Conservation (phyloP, 352 stramenopile genomes). For the Phytopythium helicoides region DNA sequence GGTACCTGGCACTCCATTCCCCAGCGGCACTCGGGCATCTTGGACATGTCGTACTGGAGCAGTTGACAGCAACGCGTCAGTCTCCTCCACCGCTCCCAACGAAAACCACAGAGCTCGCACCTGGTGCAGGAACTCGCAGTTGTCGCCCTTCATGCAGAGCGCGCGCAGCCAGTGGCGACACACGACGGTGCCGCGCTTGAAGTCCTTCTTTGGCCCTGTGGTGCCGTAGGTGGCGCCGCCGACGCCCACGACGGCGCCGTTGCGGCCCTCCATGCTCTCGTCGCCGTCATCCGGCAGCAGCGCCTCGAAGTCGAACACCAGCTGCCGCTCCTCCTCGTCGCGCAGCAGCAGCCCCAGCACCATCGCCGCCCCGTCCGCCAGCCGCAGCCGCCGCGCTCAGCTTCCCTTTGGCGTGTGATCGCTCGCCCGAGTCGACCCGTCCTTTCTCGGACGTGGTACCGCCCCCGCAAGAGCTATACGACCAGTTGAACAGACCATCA, state of each 20-base stretch:
- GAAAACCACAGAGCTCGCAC: neutral
- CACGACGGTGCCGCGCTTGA: slow-evolving; percentile 94
- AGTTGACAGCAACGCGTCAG: neutral
- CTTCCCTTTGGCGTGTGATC: neutral
- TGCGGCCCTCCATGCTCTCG: slow-evolving; percentile 41
- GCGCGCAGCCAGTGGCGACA: slow-evolving; percentile 97
- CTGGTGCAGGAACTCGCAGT: slow-evolving; percentile 95
- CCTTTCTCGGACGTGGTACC: neutral
- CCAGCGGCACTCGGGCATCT: slow-evolving; percentile 97
- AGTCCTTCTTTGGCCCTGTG: slow-evolving; percentile 69
- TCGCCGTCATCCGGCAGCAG: slow-evolving; percentile 66
- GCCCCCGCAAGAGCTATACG: slow-evolving; percentile 4
- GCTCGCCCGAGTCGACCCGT: neutral
- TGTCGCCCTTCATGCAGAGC: slow-evolving; percentile 97
- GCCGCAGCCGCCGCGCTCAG: too few relatives aligned
- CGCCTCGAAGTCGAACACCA: slow-evolving; percentile 86
- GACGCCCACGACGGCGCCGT: slow-evolving; percentile 37
- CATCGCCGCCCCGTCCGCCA: slow-evolving; percentile 28
- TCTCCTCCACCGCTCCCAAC: neutral
- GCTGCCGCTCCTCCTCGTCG: slow-evolving; percentile 72
- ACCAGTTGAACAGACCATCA: slow-evolving; percentile 5
- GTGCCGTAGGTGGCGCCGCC: slow-evolving; percentile 34
- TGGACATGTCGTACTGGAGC: slow-evolving; percentile 92
- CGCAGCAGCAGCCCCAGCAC: slow-evolving; percentile 74
- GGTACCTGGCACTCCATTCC: slow-evolving; percentile 96